Evolutionary conservation across 106 monocot species (phyloP).

Genomic region (Dioscorea dumetorum): DNA sequence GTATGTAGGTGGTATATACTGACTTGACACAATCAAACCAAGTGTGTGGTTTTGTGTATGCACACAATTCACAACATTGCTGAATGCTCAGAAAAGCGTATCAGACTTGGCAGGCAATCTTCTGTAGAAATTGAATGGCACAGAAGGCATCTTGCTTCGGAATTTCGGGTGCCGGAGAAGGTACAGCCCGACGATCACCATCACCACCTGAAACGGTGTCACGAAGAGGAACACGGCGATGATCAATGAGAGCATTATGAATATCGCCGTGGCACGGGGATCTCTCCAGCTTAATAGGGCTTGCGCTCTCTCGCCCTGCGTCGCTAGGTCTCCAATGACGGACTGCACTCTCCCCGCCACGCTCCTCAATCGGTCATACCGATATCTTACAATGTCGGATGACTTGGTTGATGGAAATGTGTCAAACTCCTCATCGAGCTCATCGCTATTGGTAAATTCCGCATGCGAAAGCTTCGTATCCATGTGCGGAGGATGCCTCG

Average conservation of each 20-base stretch:
- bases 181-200: constrained; percentile 4
- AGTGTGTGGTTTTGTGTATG: no score
- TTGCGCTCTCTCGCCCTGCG: constrained; percentile 11
- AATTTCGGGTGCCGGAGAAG: constrained; percentile 18
- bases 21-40: no score
- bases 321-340: constrained; percentile 16
- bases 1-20: no score
- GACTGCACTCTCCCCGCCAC: constrained; percentile 9
- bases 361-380: constrained; percentile 10
- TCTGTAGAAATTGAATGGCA: constrained; percentile 12
- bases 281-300: constrained; percentile 13
- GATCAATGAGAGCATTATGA: constrained; percentile 11
- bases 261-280: constrained; percentile 11
- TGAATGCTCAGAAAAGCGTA: constrained; percentile 3
- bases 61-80: no score
- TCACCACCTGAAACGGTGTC: constrained; percentile 14
- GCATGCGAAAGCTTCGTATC: constrained; percentile 15
- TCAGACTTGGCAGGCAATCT: constrained; percentile 19
- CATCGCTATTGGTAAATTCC: not conserved
- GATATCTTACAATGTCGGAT: not conserved
- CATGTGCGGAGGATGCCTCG: constrained; percentile 16
- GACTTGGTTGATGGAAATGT: constrained; percentile 1
- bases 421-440: constrained; percentile 10
- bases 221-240: constrained; percentile 8
- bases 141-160: constrained; percentile 15